Base-by-base conservation (phyloP, 2,329 filamentous ascomycete species). In the Phyllachora maydis region DNA sequence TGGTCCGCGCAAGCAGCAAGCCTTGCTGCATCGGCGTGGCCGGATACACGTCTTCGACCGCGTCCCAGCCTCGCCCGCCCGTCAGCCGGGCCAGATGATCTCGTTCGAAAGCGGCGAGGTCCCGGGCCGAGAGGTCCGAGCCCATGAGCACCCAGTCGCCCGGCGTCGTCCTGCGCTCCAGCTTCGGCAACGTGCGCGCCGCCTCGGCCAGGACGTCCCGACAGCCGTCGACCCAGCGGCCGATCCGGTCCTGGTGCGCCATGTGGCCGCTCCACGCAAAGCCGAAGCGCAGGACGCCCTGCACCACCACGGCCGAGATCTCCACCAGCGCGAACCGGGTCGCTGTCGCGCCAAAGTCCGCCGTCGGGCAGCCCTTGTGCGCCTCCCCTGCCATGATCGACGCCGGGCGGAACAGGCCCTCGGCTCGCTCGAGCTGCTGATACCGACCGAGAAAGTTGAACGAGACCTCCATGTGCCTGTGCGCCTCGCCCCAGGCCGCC, bases 181-280 rank as follows among this genome's bases (percentile, higher is more conserved):
- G 5, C 1, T n/a, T 6, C 1, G 34, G 32, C 13, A 36, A n/a
- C 6, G 18, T 26, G 1, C 10, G 16, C 1, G 34, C 30, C 4
- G 30, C 33, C 14, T 34, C 25, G 1, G n/a, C 12, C 19, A 36
- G 16, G 2, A 27, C 19, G 3, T 11, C 18, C 11, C 24, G 27
- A 16, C 32, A 58, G 16, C 37, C 32, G 0, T 37, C 35, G 4
- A 59, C 42, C 56, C 56, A 60, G 10, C 35, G 18, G 6, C 39
- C 37, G 11, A 62, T 53, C 1, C 35, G 34, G 3, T 43, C 33
- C 27, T 59, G 54, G 29, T 59, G 51, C 7, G 37, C 35, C 51
- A 59, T 59, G 15, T 45, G 37, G 9, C 45, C 42, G 31, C 59
- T 61, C 38, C 54, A 59, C 0, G 55, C 54, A 33, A 62, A 61